Conservation (phyloP, 768 basidiomycete genomes). For the Lactifluus piperatus region DNA sequence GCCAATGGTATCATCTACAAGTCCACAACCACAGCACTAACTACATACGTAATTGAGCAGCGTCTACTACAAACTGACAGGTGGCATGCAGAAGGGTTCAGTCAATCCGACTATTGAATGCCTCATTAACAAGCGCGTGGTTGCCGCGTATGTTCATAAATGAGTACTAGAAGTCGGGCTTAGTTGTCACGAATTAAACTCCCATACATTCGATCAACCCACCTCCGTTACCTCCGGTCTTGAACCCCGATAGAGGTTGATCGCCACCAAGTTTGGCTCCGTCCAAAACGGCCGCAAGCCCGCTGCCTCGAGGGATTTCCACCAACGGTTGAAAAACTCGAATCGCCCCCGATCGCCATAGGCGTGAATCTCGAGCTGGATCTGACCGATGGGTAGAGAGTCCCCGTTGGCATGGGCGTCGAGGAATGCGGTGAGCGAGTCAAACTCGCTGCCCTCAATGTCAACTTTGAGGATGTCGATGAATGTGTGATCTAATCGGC, state of each 20-base stretch:
- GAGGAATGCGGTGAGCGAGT: conserved; percentile 42
- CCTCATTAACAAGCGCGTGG: background rate
- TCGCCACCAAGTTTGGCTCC: conserved; percentile 42
- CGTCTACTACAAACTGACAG: background rate
- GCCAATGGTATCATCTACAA: no score
- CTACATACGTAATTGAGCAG: no score
- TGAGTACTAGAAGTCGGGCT: conserved; percentile 30
- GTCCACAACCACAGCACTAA: no score
- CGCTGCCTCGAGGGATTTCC: conserved; percentile 50
- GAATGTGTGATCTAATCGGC: conserved; percentile 42
- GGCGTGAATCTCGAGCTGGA: conserved; percentile 61
- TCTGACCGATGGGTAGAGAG: conserved; percentile 56
- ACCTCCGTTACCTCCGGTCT: conserved; percentile 36
- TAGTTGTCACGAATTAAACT: no score
- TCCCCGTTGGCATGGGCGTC: conserved; percentile 24
- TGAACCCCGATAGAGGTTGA: conserved; percentile 31
- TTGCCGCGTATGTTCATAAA: conserved; percentile 4
- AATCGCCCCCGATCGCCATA: conserved; percentile 28
- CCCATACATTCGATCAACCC: background rate
- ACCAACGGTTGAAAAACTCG: conserved; percentile 50
- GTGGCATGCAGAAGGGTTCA: background rate
- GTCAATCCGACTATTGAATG: background rate
- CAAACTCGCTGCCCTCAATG: conserved; percentile 61
- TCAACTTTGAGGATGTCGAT: conserved; percentile 69
- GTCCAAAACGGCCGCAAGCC: conserved; percentile 41